Evolutionary conservation across 257 asterid genomes (phyloP).

Genomic region (Fraxinus americana): DNA sequence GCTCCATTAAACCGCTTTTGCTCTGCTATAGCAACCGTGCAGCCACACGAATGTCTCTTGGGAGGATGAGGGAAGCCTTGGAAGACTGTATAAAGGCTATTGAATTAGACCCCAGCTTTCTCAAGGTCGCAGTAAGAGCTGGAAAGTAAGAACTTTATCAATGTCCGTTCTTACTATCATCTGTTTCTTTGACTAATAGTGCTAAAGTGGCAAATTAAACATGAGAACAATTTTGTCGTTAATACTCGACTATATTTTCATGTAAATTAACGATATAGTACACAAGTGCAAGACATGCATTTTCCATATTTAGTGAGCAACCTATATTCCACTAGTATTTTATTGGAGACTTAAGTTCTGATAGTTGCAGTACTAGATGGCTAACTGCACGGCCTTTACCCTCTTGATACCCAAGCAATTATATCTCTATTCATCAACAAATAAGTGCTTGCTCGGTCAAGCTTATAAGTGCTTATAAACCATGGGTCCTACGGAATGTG

Average conservation of each 20-base stretch:
- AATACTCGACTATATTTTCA: background rate
- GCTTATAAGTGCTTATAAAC: too few species aligned
- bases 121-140: slow-evolving; percentile 75
- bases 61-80: slow-evolving; percentile 87
- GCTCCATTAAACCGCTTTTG: slow-evolving; percentile 52
- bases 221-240: background rate
- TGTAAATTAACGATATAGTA: background rate
- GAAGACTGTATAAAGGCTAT: slow-evolving; percentile 78
- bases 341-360: background rate
- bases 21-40: slow-evolving; percentile 98
- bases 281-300: background rate
- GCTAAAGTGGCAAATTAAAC: slow-evolving; percentile 2
- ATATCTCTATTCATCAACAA: background rate
- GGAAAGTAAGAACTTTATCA: slow-evolving; percentile 66
- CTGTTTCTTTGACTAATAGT: background rate
- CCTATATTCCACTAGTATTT: background rate
- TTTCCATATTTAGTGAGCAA: background rate
- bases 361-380: background rate
- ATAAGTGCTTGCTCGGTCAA: background rate
- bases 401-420: background rate
- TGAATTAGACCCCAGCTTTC: slow-evolving; percentile 67
- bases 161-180: slow-evolving; percentile 13
- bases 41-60: slow-evolving; percentile 88
- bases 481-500: background rate
- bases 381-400: background rate